Percentiles rank a stretch among this genome's conserved stretches.
phyloP scores from a whole-genome alignment of 805 yeast genomes.

The Saturnispora sanitii region DNA sequence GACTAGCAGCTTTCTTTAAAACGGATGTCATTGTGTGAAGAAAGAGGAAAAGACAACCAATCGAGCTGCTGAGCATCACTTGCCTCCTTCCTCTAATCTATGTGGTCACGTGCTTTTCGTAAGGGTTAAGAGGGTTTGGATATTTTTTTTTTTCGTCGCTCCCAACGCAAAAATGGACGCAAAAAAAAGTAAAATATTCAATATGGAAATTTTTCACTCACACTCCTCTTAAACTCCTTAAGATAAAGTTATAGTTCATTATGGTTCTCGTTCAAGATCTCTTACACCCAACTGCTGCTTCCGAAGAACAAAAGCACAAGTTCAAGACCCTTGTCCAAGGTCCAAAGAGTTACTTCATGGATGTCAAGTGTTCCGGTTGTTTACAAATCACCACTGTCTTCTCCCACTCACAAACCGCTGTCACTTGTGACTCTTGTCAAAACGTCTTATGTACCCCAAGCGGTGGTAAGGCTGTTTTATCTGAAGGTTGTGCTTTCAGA shows the following conservation, averaged over 20 bases:
- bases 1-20: too few species aligned
- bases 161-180: constrained; percentile 1
- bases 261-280: constrained; percentile 98
- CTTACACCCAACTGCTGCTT: constrained; percentile 94
- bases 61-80: background rate
- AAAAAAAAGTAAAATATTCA: background rate
- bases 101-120: constrained; percentile 7
- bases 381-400: constrained; percentile 97
- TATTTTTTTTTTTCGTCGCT: constrained; percentile 1
- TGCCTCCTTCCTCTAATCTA: background rate
- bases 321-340: constrained; percentile 93
- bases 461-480: constrained; percentile 99
- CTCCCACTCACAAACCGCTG: constrained; percentile 99
- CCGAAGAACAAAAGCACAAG: constrained; percentile 96
- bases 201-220: constrained; percentile 4
- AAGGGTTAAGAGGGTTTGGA: constrained; percentile 7
- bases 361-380: constrained; percentile 99
- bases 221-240: background rate
- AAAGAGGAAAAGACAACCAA: background rate
- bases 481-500: constrained; percentile 99
- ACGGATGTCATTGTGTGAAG: background rate
- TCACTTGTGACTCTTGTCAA: constrained; percentile 97
- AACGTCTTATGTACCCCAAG: constrained; percentile 98
- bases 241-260: constrained; percentile 10
- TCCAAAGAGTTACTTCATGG: constrained; percentile 99